Evolutionary conservation across 352 stramenopile genomes (phyloP).

Genomic region (Pythium scleroteichum): DNA sequence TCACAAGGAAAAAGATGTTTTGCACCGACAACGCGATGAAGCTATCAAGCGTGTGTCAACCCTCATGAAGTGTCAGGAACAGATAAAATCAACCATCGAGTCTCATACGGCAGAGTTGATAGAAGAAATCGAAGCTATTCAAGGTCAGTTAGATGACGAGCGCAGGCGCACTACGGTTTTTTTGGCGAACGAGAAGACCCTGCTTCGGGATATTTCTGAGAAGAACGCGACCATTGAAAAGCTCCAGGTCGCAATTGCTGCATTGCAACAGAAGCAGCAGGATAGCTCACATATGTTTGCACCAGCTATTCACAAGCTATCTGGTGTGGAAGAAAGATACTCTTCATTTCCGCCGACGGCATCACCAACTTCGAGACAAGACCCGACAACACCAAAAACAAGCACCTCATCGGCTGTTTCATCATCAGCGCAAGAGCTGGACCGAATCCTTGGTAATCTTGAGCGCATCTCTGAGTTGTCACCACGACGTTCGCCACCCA

Average conservation of each 20-base stretch:
- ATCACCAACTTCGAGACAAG: constrained; percentile 6
- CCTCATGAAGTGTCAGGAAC: constrained; percentile 60
- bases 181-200: constrained; percentile 64
- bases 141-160: constrained; percentile 67
- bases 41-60: constrained; percentile 54
- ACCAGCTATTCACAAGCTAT: constrained; percentile 2
- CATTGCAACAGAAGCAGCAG: constrained; percentile 32
- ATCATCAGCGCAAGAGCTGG: constrained; percentile 53
- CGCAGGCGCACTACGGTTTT: constrained; percentile 64
- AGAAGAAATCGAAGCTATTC: constrained; percentile 66
- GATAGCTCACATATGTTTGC: constrained; percentile 19
- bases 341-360: constrained; percentile 11
- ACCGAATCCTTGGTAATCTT: constrained; percentile 65
- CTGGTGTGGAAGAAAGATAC: constrained; percentile 6
- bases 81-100: constrained; percentile 66
- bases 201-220: constrained; percentile 72
- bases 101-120: constrained; percentile 63
- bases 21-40: constrained; percentile 58
- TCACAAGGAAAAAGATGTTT: constrained; percentile 43
- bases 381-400: constrained; percentile 8
- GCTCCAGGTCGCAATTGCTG: constrained; percentile 47
- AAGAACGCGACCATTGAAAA: constrained; percentile 54
- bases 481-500: constrained; percentile 23
- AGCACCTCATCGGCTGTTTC: constrained; percentile 19
- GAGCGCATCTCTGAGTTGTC: constrained; percentile 74